Conservation (phyloP, 1,139 yeast species). For the Maudiozyma humilis region DNA sequence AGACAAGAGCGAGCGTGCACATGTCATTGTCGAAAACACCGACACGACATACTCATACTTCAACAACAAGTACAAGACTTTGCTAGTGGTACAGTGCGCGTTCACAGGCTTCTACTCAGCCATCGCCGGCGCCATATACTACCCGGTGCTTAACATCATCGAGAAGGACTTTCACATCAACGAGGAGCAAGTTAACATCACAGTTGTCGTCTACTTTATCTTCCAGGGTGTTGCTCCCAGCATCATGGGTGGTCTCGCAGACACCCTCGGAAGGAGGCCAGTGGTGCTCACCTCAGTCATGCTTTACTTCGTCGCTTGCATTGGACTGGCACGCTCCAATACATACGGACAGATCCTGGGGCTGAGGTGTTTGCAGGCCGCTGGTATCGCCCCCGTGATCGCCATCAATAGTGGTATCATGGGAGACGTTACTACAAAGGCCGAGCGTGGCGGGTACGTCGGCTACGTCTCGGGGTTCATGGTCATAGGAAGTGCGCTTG, state of each 20-base stretch:
- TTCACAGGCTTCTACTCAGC: conserved; percentile 52
- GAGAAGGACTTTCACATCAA: conserved; percentile 44
- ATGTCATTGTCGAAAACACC: too few relatives aligned
- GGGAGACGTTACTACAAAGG: conserved; percentile 56
- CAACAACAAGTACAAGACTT: conserved; percentile 31
- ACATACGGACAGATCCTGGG: conserved; percentile 46
- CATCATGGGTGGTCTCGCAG: conserved; percentile 58
- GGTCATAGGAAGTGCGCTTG: conserved; percentile 63
- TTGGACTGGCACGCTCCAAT: conserved; percentile 47
- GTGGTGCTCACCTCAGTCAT: conserved; percentile 44
- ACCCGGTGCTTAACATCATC: conserved; percentile 58
- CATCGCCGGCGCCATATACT: conserved; percentile 61
- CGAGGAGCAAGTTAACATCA: conserved; percentile 49
- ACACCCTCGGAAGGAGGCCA: conserved; percentile 61
- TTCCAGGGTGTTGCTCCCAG: conserved; percentile 68
- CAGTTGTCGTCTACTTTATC: conserved; percentile 63
- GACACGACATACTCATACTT: conserved; percentile 30
- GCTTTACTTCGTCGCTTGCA: conserved; percentile 46
- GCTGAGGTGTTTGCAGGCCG: conserved; percentile 59
- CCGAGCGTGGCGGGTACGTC: conserved; percentile 55
- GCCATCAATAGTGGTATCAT: conserved; percentile 59
- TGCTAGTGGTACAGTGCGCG: conserved; percentile 37
- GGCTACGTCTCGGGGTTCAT: conserved; percentile 59
- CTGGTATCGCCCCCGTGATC: conserved; percentile 62
- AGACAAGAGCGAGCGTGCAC: too few relatives aligned